These are phyloP conservation scores for Trypanosoma boissoni DNA, from an alignment of 208 protist species.

Conservation along the genomic window DNA sequence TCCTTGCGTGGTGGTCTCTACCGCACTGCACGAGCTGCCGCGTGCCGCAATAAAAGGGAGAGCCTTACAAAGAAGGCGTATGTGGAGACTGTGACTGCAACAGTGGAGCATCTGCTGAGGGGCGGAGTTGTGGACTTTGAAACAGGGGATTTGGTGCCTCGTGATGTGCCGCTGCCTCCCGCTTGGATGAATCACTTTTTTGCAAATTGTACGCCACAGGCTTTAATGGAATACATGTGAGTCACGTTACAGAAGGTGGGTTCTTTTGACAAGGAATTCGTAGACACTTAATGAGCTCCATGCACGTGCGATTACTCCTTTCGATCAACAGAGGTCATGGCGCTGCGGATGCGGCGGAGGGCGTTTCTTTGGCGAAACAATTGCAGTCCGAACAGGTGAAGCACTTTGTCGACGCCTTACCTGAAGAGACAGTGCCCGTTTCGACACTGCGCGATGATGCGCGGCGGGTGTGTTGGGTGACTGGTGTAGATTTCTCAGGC, in stretches of 20 bases:
- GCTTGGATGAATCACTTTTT: too few relatives aligned
- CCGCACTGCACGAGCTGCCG: constrained; percentile 7
- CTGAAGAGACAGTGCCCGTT: neutral
- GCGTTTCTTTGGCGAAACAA: constrained; percentile 36
- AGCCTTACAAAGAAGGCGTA: constrained; percentile 47
- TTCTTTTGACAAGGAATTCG: constrained; percentile 12
- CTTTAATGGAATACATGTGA: neutral
- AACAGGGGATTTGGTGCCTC: constrained; percentile 43
- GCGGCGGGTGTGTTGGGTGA: constrained; percentile 70
- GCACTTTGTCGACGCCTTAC: constrained; percentile 22
- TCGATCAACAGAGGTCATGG: constrained; percentile 62
- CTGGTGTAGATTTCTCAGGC: constrained; percentile 82
- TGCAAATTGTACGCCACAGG: neutral
- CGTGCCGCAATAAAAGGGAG: neutral
- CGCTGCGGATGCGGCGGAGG: constrained; percentile 34
- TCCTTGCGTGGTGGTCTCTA: constrained; percentile 69
- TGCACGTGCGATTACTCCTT: constrained; percentile 81
- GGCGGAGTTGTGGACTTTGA: constrained; percentile 66
- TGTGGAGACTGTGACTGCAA: constrained; percentile 40
- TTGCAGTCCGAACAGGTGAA: constrained; percentile 46
- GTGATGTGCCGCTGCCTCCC: neutral
- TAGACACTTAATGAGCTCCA: constrained; percentile 16
- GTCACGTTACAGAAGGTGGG: neutral
- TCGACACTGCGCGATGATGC: constrained; percentile 7
- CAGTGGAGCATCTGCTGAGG: constrained; percentile 58